Evolutionary conservation across 2,329 filamentous ascomycete genomes (phyloP).

Genomic region (Neopestalotiopsis clavispora): DNA sequence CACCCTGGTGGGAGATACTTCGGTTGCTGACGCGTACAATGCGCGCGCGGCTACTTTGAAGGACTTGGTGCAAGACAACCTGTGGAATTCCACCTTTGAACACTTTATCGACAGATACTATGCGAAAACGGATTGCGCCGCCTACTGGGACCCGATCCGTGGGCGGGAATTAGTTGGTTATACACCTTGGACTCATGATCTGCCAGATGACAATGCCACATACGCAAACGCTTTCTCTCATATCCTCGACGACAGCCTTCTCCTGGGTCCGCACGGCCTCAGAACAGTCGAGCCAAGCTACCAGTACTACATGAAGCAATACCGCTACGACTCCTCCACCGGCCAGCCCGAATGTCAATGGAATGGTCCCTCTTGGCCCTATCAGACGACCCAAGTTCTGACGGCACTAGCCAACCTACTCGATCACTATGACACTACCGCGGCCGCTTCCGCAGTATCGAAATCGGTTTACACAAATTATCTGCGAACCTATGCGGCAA

Average conservation of each 20-base stretch:
- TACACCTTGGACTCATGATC: conserved; percentile 47
- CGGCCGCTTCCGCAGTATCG: conserved; percentile 26
- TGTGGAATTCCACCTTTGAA: conserved; percentile 48
- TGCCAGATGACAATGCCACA: conserved; percentile 42
- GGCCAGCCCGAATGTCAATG: conserved; percentile 45
- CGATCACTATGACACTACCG: conserved; percentile 40
- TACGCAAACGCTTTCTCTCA: conserved; percentile 44
- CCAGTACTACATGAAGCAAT: conserved; percentile 49
- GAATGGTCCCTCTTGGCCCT: conserved; percentile 50
- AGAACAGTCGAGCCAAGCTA: conserved; percentile 48
- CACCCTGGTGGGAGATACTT: conserved; percentile 30
- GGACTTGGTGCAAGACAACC: conserved; percentile 39
- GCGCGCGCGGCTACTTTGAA: conserved; percentile 41
- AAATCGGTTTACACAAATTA: conserved; percentile 40
- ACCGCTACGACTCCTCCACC: conserved; percentile 40
- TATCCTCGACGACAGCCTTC: conserved; percentile 35
- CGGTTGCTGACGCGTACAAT: conserved; percentile 28
- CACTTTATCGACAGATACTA: conserved; percentile 50
- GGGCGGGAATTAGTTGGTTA: conserved; percentile 48
- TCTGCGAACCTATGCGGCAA: conserved; percentile 42
- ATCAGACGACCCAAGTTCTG: conserved; percentile 46
- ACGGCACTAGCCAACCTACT: conserved; percentile 46
- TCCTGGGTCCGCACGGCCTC: conserved; percentile 34
- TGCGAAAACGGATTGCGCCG: conserved; percentile 42
- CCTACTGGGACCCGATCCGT: conserved; percentile 44